Percentiles rank a stretch among this genome's conserved stretches.
phyloP scores from a whole-genome alignment of 495 filamentous ascomycete genomes.

The Tuber magnatum region DNA sequence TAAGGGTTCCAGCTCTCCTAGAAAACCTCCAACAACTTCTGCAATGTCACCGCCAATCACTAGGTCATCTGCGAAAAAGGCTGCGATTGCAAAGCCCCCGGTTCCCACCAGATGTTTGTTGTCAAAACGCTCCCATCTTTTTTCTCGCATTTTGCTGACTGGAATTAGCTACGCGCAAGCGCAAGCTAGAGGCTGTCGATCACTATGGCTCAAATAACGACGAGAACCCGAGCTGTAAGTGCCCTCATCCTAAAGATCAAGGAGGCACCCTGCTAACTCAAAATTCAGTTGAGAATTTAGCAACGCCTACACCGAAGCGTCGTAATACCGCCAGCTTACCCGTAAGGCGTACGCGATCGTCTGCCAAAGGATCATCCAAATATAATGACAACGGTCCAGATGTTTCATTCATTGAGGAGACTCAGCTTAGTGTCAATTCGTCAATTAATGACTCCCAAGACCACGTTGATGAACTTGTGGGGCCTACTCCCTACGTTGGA shows the following conservation, averaged over 20 bases:
- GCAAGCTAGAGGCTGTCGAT: background rate
- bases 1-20: background rate
- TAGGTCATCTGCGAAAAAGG: slow-evolving; percentile 23
- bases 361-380: slow-evolving; percentile 15
- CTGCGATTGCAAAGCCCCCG: background rate
- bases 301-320: slow-evolving; percentile 30
- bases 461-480: slow-evolving; percentile 26
- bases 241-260: background rate
- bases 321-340: slow-evolving; percentile 7
- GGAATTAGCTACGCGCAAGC: background rate
- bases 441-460: slow-evolving; percentile 21
- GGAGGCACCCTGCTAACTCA: background rate
- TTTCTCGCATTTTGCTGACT: background rate
- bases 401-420: slow-evolving; percentile 29
- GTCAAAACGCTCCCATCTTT: background rate
- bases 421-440: slow-evolving; percentile 26
- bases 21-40: background rate
- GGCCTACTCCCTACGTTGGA: slow-evolving; percentile 31
- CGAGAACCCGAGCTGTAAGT: background rate
- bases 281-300: slow-evolving; percentile 8
- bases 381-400: slow-evolving; percentile 15
- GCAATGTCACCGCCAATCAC: slow-evolving; percentile 18
- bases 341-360: slow-evolving; percentile 20
- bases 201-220: background rate
- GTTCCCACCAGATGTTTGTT: background rate